Evolutionary conservation across 352 stramenopile species (phyloP).

Genomic region (Globisporangium acanthophoron): DNA sequence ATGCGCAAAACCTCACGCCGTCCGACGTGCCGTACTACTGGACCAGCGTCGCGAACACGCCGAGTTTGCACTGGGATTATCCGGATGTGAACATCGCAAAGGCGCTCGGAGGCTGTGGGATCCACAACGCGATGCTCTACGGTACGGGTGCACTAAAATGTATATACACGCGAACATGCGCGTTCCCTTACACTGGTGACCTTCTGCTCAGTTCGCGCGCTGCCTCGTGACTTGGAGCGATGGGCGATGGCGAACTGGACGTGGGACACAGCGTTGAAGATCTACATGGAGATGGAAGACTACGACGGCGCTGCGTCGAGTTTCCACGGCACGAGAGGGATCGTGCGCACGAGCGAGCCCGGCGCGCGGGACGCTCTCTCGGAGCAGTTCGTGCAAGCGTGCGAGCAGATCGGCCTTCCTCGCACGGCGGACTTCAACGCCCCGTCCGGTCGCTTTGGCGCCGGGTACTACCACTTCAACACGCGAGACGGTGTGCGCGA

Average conservation of each 20-base stretch:
- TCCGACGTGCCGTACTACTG: slow-evolving; percentile 87
- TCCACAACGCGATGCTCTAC: slow-evolving; percentile 92
- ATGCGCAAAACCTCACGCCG: slow-evolving; percentile 46
- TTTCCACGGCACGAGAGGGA: slow-evolving; percentile 47
- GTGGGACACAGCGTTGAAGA: slow-evolving; percentile 60
- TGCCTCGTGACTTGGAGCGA: slow-evolving; percentile 64
- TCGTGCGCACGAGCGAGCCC: slow-evolving; percentile 52
- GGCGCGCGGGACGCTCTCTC: slow-evolving; percentile 27
- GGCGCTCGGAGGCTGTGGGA: slow-evolving; percentile 80
- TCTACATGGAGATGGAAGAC: slow-evolving; percentile 76
- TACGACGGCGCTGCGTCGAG: slow-evolving; percentile 50
- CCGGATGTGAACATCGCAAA: slow-evolving; percentile 80
- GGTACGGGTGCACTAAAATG: slow-evolving; percentile 15
- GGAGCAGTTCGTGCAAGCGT: slow-evolving; percentile 45
- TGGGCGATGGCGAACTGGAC: slow-evolving; percentile 77
- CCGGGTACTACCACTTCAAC: slow-evolving; percentile 87
- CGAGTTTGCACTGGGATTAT: slow-evolving; percentile 66
- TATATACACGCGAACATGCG: no score
- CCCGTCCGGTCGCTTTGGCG: slow-evolving; percentile 54
- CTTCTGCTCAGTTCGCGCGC: slow-evolving; percentile 35
- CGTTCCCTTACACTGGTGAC: slow-evolving; percentile 2
- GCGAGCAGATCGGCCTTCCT: slow-evolving; percentile 46
- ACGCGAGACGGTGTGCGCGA: slow-evolving; percentile 76
- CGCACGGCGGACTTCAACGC: slow-evolving; percentile 78
- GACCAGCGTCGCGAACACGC: slow-evolving; percentile 71